Percentiles rank a stretch among this genome's conserved stretches.
These are phyloP conservation scores for Tricholoma furcatifolium DNA, from an alignment of 768 basidiomycete genomes.

Conservation along the genomic window DNA sequence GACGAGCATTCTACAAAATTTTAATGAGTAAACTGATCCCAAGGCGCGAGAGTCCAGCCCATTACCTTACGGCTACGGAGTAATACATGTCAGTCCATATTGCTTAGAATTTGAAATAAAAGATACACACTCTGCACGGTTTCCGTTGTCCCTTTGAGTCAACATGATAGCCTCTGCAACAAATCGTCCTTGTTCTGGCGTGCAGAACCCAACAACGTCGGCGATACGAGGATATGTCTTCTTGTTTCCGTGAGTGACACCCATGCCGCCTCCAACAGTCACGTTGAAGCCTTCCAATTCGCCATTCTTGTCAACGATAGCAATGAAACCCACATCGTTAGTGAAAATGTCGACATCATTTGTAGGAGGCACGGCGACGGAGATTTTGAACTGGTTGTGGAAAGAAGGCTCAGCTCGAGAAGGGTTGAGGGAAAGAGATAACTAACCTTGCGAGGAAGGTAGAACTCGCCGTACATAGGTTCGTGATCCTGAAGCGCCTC, in stretches of 20 bases:
- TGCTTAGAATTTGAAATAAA: background rate
- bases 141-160: constrained; percentile 93
- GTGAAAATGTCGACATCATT: constrained; percentile 97
- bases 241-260: constrained; percentile 98
- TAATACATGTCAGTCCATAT: constrained; percentile 1
- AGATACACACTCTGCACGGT: constrained; percentile 80
- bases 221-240: constrained; percentile 95
- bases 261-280: constrained; percentile 95
- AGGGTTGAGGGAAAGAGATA: background rate
- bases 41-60: background rate
- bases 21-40: constrained; percentile 4
- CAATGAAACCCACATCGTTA: constrained; percentile 96
- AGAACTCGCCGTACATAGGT: constrained; percentile 97
- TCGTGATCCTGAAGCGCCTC: constrained; percentile 94
- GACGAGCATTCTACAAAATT: constrained; percentile 67
- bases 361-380: constrained; percentile 92
- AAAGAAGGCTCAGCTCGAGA: constrained; percentile 4
- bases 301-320: constrained; percentile 76
- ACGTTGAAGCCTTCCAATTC: constrained; percentile 93
- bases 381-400: constrained; percentile 83
- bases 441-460: constrained; percentile 89
- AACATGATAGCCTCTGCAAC: constrained; percentile 95
- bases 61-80: constrained; percentile 53
- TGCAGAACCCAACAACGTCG: constrained; percentile 91
- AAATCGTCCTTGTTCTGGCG: constrained; percentile 76